Evolutionary conservation across 2,329 filamentous ascomycete genomes (phyloP), one percentile per base, ranked within the genome.

Genomic region (Cercospora zeae-maydis): DNA sequence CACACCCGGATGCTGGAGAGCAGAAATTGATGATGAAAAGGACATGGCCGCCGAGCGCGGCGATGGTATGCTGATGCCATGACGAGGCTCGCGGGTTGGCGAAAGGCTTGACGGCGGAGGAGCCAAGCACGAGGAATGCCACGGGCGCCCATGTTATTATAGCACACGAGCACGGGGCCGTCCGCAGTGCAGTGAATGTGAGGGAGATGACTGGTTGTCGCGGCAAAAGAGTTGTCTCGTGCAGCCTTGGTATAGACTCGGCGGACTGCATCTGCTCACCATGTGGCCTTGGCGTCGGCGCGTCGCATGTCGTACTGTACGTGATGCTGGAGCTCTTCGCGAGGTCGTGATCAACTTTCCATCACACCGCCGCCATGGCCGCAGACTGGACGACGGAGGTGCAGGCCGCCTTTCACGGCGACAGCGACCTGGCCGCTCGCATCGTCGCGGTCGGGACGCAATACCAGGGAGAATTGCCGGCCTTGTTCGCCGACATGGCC

Each of bases 401-500:
- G 21, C 58, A 62, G 36, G 57, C 55, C 13, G 64, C 68, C 49
- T 70, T 70, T 42, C 61, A 62, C 24, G n/a, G 19, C 36, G 64
- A 70, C 37, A 6, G 31, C 24, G 42, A 61, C 4, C 62, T 69
- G 30, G 45, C 65, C 7, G 62, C 63, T 42, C 63, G 66, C 14
- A 68, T 70, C 21, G 19, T 66, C n/a, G 61, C 66, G 4, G 62
- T 65, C 14, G 64, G 63, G 30, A 61, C 53, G 8, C 57, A 53
- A 59, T 62, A 63, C 60, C 66, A 63, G 53, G 60, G 66, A 53
- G 68, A 69, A 39, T 61, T 72, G 37, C 64, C 67, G 37, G 61
- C 65, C 37, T 73, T 83, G 4, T 82, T 83, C 64, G 76, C 80
- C 68, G 81, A 83, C 66, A 81, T 83, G 63, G 80, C 80, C 24